Evolutionary conservation across 2,329 filamentous ascomycete genomes (phyloP).

Genomic region (Lachnellula suecica): DNA sequence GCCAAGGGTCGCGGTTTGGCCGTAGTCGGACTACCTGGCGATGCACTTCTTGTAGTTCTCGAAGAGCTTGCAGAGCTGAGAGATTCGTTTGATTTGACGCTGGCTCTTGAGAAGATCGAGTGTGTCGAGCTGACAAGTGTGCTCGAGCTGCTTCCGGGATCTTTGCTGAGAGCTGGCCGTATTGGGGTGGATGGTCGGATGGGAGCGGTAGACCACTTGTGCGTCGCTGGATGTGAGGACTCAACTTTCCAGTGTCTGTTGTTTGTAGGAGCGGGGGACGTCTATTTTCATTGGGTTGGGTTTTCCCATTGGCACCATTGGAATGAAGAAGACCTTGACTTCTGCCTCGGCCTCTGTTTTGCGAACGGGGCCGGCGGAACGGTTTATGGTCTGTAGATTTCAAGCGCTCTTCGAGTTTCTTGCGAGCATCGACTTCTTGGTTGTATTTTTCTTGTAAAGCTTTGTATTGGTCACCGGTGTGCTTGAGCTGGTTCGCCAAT

Average conservation of each 20-base stretch:
- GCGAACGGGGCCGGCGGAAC: constrained; percentile 1
- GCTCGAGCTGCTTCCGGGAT: constrained; percentile 18
- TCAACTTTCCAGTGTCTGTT: neutral
- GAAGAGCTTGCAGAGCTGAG: constrained; percentile 15
- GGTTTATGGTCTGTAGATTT: constrained; percentile 12
- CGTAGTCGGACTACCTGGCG: constrained; percentile 16
- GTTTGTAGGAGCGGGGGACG: neutral
- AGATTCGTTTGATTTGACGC: constrained; percentile 13
- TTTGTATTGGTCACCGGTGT: constrained; percentile 21
- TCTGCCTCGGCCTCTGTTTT: constrained; percentile 15
- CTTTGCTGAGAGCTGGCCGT: constrained; percentile 1
- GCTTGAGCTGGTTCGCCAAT: constrained; percentile 21
- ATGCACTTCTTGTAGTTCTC: constrained; percentile 8
- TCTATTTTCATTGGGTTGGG: neutral
- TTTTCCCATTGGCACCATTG: constrained; percentile 3
- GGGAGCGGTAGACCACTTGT: constrained; percentile 12
- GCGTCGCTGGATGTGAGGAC: neutral
- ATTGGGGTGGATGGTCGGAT: constrained; percentile 18
- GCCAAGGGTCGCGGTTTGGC: neutral
- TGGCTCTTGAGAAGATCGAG: constrained; percentile 19
- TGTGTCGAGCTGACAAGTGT: constrained; percentile 17
- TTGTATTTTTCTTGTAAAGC: constrained; percentile 21
- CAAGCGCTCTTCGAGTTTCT: constrained; percentile 15
- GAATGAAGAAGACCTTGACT: constrained; percentile 8
- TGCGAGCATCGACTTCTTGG: constrained; percentile 15